Evolutionary conservation across 192 early-diverging fungal genomes (phyloP), one percentile per base, ranked within the genome.

Genomic region (Linnemannia zychae): DNA sequence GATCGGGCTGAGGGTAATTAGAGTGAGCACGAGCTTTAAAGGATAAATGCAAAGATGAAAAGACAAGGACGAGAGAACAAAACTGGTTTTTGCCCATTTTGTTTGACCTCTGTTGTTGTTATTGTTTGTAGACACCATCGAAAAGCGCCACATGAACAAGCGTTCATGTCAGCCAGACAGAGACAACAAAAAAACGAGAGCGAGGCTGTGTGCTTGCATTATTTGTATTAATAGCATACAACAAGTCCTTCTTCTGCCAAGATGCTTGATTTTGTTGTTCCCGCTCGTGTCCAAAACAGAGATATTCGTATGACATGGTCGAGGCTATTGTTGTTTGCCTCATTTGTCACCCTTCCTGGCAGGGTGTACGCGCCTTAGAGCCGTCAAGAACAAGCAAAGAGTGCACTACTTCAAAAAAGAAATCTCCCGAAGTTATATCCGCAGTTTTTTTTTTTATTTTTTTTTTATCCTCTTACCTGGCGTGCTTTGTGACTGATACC

Each of bases 151-250:
- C 57, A 63, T 3, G 28, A 63, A 31, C 24, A 63, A 33, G n/a
- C 28, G 22, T 28, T 1, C 9, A 53, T 22, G 40, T 9, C 40
- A 3, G 20, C 20, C 18, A 53, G 24, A 9, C 24, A 57, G 0
- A 57, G 12, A 47, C 4, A 47, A 47, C 4, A 52, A 18, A 18
- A 52, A 52, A 52, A 22, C 15, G 28, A 63, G 28, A 63, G 28
- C 57, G 57, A 63, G 57, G 57, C 57, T 63, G 57, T 63, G 57
- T 63, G 28, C 57, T 63, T 63, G 57, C 28, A 63, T 44, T 44
- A 24, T 24, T 15, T 63, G 57, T 63, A 63, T 63, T 63, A n/a
- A n/a, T 63, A 63, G 57, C 40, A 44, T 9, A 6, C 9, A 5
- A 18, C 20, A 52, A n/a, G 52, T 24, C 22, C 9, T 57, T n/a